Evolutionary conservation across 2,329 filamentous ascomycete species (phyloP).

Genomic region (Teratosphaeria pseudoeucalypti): DNA sequence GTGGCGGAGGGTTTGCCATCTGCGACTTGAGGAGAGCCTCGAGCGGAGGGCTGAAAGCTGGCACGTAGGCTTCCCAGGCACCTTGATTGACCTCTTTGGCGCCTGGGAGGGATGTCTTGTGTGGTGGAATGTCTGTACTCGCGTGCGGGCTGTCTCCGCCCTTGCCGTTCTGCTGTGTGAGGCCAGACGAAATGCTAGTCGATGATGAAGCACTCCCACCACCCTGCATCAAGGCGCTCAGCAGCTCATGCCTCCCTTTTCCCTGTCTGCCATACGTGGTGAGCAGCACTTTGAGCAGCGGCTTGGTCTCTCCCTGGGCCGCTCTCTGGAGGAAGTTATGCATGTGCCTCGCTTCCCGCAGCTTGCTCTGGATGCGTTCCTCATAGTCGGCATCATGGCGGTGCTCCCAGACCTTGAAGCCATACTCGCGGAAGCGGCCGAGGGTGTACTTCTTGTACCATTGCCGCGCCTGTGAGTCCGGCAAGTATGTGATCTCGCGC

Average conservation of each 20-base stretch:
- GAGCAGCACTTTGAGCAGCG: conserved; percentile 43
- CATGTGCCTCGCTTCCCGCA: conserved; percentile 30
- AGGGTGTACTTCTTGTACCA: conserved; percentile 42
- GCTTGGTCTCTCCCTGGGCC: conserved; percentile 44
- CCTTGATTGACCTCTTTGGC: conserved; percentile 5
- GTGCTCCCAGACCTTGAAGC: conserved; percentile 9
- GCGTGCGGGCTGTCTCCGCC: neutral
- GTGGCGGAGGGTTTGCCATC: conserved; percentile 19
- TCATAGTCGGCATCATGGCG: conserved; percentile 7
- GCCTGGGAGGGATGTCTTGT: neutral
- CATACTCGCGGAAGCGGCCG: conserved; percentile 34
- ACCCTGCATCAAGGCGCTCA: conserved; percentile 20
- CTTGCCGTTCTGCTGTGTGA: neutral
- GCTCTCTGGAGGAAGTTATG: conserved; percentile 40
- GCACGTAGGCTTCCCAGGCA: conserved; percentile 17
- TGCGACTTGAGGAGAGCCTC: conserved; percentile 24
- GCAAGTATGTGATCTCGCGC: conserved; percentile 50
- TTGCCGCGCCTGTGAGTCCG: conserved; percentile 43
- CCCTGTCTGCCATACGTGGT: conserved; percentile 49
- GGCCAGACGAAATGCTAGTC: neutral
- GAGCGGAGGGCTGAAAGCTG: conserved; percentile 25
- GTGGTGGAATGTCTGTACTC: neutral
- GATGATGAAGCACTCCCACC: neutral
- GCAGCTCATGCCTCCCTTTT: conserved; percentile 39
- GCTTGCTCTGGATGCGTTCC: conserved; percentile 7